A percentile compares a stretch with the other conserved stretches of the same genome.
These are phyloP conservation scores for Agrocybe praecox DNA, from an alignment of 768 basidiomycete species.

Conservation along the genomic window DNA sequence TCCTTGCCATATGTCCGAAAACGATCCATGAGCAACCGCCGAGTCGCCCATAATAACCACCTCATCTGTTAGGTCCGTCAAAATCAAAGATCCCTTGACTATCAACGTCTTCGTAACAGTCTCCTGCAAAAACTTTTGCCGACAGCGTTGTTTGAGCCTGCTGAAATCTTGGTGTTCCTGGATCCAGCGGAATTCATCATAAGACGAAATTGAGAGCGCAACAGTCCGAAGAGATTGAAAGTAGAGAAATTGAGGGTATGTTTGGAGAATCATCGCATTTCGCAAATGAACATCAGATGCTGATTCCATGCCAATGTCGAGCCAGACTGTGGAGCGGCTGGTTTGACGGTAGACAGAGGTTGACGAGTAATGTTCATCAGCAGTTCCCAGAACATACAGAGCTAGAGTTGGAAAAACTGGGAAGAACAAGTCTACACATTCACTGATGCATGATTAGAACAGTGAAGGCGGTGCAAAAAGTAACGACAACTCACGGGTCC, in stretches of 20 bases:
- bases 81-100: constrained; percentile 47
- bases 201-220: constrained; percentile 53
- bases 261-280: constrained; percentile 59
- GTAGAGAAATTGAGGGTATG: constrained; percentile 49
- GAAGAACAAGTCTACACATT: constrained; percentile 54
- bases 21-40: constrained; percentile 55
- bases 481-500: constrained; percentile 35
- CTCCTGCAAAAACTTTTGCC: constrained; percentile 58
- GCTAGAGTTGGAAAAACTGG: constrained; percentile 56
- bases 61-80: constrained; percentile 61
- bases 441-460: constrained; percentile 27
- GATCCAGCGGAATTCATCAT: constrained; percentile 60
- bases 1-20: constrained; percentile 66
- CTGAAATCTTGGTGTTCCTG: constrained; percentile 57
- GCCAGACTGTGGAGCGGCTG: constrained; percentile 27
- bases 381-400: constrained; percentile 50
- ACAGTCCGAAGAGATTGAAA: constrained; percentile 57
- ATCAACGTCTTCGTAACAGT: constrained; percentile 56
- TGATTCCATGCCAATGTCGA: constrained; percentile 53
- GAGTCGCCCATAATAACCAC: constrained; percentile 47
- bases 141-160: constrained; percentile 55
- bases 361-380: constrained; percentile 15
- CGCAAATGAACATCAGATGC: constrained; percentile 61
- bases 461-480: background rate
- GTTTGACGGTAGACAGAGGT: constrained; percentile 14